These are phyloP conservation scores for Sphagnurus paluster DNA, from an alignment of 1,284 basidiomycete species.

Conservation along the genomic window DNA sequence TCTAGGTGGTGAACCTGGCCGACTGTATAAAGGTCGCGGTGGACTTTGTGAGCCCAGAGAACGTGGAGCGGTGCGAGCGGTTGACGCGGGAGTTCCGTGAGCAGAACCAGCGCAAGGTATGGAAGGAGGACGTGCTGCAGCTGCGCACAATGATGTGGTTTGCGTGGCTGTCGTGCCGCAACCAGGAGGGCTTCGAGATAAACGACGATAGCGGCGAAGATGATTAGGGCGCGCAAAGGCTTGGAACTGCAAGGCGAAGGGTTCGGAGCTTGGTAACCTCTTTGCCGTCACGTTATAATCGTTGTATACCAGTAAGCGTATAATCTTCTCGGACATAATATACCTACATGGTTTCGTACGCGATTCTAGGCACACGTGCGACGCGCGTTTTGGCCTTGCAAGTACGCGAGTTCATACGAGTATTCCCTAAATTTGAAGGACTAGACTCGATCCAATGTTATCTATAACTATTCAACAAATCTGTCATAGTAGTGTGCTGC, in stretches of 20 bases:
- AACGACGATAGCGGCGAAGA: not conserved
- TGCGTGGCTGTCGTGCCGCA: slow-evolving; percentile 73
- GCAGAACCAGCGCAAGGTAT: slow-evolving; percentile 82
- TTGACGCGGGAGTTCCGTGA: slow-evolving; percentile 87
- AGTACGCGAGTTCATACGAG: too few species aligned
- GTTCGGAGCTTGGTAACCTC: too few species aligned
- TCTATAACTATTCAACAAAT: too few species aligned
- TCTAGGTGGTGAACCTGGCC: slow-evolving; percentile 77
- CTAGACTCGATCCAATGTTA: too few species aligned
- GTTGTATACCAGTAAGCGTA: not conserved
- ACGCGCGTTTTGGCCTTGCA: too few species aligned
- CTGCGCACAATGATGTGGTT: slow-evolving; percentile 93
- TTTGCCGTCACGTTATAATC: not conserved
- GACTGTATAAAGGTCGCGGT: slow-evolving; percentile 97
- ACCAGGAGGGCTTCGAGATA: slow-evolving; percentile 27
- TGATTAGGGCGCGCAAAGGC: too few species aligned
- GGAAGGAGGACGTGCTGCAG: slow-evolving; percentile 95
- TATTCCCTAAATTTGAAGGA: too few species aligned
- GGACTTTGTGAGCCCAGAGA: slow-evolving; percentile 95
- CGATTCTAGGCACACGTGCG: too few species aligned
- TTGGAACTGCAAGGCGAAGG: not conserved
- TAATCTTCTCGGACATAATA: too few species aligned
- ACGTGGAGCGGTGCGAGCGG: slow-evolving; percentile 81
- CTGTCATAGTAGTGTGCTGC: too few species aligned
- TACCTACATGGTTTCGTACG: too few species aligned